These are phyloP conservation scores for Boletus pseudopeckii DNA, from an alignment of 768 basidiomycete genomes.

Conservation along the genomic window DNA sequence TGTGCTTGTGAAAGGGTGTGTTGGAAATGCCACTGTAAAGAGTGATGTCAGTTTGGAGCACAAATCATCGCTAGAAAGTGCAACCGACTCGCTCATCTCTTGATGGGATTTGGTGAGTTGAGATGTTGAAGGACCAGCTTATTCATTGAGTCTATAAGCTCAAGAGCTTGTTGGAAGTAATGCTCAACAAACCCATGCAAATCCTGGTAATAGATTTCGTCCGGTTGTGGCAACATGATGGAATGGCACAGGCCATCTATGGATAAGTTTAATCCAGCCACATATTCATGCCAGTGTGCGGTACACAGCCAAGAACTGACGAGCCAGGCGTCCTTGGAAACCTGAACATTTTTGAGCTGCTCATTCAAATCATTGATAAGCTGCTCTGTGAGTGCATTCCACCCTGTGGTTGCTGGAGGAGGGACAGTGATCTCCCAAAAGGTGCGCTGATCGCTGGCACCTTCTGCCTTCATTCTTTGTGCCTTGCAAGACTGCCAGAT, in stretches of 20 bases:
- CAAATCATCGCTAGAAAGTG: no score
- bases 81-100: constrained; percentile 1
- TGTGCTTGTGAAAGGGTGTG: constrained; percentile 22
- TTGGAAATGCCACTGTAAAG: constrained; percentile 18
- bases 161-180: constrained; percentile 1
- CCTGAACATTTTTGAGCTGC: background rate
- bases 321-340: background rate
- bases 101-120: constrained; percentile 7
- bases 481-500: background rate
- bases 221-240: background rate
- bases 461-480: background rate
- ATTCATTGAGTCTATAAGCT: background rate
- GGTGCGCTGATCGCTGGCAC: background rate
- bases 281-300: background rate
- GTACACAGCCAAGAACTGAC: background rate
- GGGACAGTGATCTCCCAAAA: background rate
- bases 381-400: background rate
- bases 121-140: constrained; percentile 9
- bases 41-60: no score
- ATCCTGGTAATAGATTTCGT: background rate
- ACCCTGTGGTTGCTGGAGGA: no score
- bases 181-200: accelerated
- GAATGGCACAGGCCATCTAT: accelerated
- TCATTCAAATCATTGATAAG: background rate
- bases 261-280: accelerated